These are phyloP conservation scores for Datisca glomerata DNA, from an alignment of 306 rosid species.

Conservation along the genomic window DNA sequence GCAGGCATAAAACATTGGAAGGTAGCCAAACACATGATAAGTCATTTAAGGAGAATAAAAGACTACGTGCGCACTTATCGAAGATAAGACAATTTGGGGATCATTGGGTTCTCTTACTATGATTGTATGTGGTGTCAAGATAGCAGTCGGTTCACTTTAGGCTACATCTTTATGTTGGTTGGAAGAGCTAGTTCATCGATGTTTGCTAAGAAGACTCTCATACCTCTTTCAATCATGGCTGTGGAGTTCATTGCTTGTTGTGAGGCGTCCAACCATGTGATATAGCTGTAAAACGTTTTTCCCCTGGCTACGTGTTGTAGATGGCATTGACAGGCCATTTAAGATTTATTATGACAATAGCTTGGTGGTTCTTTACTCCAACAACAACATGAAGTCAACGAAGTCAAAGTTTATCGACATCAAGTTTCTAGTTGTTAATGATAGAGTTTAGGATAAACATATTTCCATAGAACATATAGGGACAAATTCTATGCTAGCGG, in stretches of 20 bases:
- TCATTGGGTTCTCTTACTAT: no score
- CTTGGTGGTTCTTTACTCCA: neutral
- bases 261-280: no score
- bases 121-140: no score
- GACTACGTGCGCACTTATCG: no score
- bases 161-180: no score
- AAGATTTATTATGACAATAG: neutral
- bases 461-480: neutral
- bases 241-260: neutral
- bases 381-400: neutral
- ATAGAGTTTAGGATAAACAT: neutral
- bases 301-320: neutral
- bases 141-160: no score
- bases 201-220: neutral
- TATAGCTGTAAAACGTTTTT: neutral
- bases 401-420: conserved; percentile 4
- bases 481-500: neutral
- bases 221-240: neutral
- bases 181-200: no score
- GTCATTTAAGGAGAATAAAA: no score
- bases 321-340: neutral
- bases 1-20: no score
- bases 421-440: conserved; percentile 1
- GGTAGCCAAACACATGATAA: no score
- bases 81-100: no score